Evolutionary conservation across 2,329 filamentous ascomycete species (phyloP).

Genomic region (Arthrinium puccinioides): DNA sequence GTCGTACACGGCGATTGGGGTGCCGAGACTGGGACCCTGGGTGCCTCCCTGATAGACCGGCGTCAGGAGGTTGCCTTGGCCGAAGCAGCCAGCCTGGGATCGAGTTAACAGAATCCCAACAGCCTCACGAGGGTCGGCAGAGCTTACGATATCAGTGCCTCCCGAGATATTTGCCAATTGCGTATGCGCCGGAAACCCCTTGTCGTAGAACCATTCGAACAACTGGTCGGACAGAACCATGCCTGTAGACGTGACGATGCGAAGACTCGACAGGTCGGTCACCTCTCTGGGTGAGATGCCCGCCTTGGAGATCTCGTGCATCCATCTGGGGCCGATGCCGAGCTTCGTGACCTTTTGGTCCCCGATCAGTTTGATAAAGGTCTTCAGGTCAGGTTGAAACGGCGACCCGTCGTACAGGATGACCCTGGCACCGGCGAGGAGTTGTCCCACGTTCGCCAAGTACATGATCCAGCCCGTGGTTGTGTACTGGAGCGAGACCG

Average conservation of each 20-base stretch:
- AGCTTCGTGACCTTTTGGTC: slow-evolving; percentile 63
- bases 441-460: slow-evolving; percentile 48
- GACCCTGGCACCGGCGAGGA: slow-evolving; percentile 53
- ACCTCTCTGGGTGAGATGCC: slow-evolving; percentile 54
- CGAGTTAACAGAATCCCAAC: not conserved
- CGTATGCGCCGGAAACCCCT: slow-evolving; percentile 57
- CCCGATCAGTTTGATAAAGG: slow-evolving; percentile 55
- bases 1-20: slow-evolving; percentile 54
- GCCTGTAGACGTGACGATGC: slow-evolving; percentile 62
- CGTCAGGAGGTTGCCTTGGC: slow-evolving; percentile 58
- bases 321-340: slow-evolving; percentile 69
- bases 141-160: slow-evolving; percentile 64
- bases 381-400: slow-evolving; percentile 60
- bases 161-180: slow-evolving; percentile 71
- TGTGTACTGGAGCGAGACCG: slow-evolving; percentile 47
- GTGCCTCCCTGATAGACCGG: slow-evolving; percentile 56
- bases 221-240: slow-evolving; percentile 74
- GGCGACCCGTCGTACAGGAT: slow-evolving; percentile 81
- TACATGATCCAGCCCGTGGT: slow-evolving; percentile 91
- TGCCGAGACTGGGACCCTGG: slow-evolving; percentile 41
- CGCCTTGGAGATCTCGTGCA: slow-evolving; percentile 63
- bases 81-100: slow-evolving; percentile 50
- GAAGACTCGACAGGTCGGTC: slow-evolving; percentile 54
- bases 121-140: not conserved
- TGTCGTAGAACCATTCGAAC: slow-evolving; percentile 73